A percentile compares a stretch with the other conserved stretches of the same genome.
Conservation (phyloP, 495 filamentous ascomycete species). For the Penicillium goetzii region DNA sequence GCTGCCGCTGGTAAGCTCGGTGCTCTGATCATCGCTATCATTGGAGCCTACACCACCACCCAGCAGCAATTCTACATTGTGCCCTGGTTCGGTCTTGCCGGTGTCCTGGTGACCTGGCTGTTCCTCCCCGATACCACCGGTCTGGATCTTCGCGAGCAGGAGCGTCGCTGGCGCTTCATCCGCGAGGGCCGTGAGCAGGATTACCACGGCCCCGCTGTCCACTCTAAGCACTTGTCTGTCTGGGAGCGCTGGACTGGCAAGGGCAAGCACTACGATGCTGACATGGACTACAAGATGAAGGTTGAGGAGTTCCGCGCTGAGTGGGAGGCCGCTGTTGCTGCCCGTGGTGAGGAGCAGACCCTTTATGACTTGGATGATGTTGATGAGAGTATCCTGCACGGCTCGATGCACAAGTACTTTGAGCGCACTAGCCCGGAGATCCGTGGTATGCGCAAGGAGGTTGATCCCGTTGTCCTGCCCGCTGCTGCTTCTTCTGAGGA, state of each 20-base stretch:
- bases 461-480: conserved; percentile 20
- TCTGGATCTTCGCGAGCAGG: conserved; percentile 89
- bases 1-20: conserved; percentile 82
- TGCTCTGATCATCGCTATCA: conserved; percentile 76
- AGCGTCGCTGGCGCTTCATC: conserved; percentile 82
- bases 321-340: conserved; percentile 59
- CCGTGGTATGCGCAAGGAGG: conserved; percentile 40
- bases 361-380: conserved; percentile 15
- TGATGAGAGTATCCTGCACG: conserved; percentile 34
- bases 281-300: conserved; percentile 74
- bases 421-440: conserved; percentile 51
- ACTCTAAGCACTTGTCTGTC: conserved; percentile 74
- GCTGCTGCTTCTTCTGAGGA: conserved; percentile 20
- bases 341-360: conserved; percentile 47
- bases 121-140: conserved; percentile 92
- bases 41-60: conserved; percentile 83
- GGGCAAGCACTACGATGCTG: conserved; percentile 78
- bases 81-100: conserved; percentile 85
- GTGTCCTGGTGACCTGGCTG: conserved; percentile 73
- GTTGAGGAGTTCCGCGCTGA: conserved; percentile 74
- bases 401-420: conserved; percentile 49
- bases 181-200: conserved; percentile 70
- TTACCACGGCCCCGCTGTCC: conserved; percentile 86
- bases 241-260: conserved; percentile 68
- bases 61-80: conserved; percentile 81